Conservation (phyloP, 1,284 basidiomycete genomes). For the Boletus putidus region DNA sequence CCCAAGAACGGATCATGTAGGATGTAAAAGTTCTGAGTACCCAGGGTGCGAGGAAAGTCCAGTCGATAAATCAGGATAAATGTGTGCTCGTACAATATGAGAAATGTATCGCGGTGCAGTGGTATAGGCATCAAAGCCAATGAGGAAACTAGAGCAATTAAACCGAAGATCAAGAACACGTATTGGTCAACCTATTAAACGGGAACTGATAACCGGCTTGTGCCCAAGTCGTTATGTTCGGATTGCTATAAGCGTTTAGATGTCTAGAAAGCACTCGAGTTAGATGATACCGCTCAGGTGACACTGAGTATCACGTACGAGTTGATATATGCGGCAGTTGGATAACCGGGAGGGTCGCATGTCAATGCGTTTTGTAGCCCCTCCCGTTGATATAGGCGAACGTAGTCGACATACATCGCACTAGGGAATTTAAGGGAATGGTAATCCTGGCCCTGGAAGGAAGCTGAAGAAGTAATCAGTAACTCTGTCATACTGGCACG, state of each 20-base stretch:
- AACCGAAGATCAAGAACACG: conserved; percentile 28
- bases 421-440: conserved; percentile 65
- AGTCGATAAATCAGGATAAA: conserved; percentile 34
- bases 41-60: conserved; percentile 17
- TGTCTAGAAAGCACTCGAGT: conserved; percentile 49
- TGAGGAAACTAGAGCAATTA: conserved; percentile 11
- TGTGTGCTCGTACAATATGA: conserved; percentile 33
- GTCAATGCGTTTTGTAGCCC: conserved; percentile 56
- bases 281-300: background rate
- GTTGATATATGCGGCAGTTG: conserved; percentile 61
- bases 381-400: conserved; percentile 73
- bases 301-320: conserved; percentile 40
- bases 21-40: conserved; percentile 17
- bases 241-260: conserved; percentile 62
- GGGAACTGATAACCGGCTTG: conserved; percentile 68
- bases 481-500: background rate
- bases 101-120: conserved; percentile 24
- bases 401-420: conserved; percentile 73
- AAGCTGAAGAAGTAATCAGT: conserved; percentile 37
- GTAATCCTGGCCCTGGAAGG: conserved; percentile 70
- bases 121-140: conserved; percentile 20
- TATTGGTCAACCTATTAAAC: conserved; percentile 65
- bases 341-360: conserved; percentile 63
- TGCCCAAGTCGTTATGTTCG: conserved; percentile 75
- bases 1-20: conserved; percentile 16